Evolutionary conservation across 768 basidiomycete species (phyloP), one percentile per base, ranked within the genome.

Genomic region (Suillus americanus): DNA sequence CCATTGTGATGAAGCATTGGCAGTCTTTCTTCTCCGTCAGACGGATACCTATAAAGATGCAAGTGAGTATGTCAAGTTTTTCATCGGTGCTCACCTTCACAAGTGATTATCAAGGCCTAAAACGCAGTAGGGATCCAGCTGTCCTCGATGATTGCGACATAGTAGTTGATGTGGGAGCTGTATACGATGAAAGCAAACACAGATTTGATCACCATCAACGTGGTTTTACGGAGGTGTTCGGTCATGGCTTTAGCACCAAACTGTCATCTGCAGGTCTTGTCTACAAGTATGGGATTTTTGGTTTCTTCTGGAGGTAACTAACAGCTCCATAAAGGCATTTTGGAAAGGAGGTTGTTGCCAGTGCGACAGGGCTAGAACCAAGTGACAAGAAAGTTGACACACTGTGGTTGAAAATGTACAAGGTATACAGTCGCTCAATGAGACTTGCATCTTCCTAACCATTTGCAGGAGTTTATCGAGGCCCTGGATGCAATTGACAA

Each of bases 141-240:
- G 69, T 88, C 18, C 83, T 96, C 40, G 88, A 88, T 65, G 82
- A 86, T 7, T 95, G 96, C 75, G 90, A 95, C 74, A 95, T 99
- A 72, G 92, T 99, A 37, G 94, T 99, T 28, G 97, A 99, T 73
- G 95, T 99, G 59, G 96, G 97, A 12, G 95, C 92, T 7, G 84
- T 92, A 28, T 99, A 98, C 75, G 94, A 97, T 62, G 86, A 89
- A 71, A 79, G 79, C 65, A 86, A 82, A 62, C 85, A 89, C 61
- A 84, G 90, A 45, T 99, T 94, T 75, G 97, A 99, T 76, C 97
- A 99, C 73, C 97, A 99, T 73, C 97, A 99, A 72, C 87, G 96
- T 48, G 95, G 91, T 0, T 99, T 99, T 76, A 82, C 81, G 7
- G 92, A 97, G 73, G 85, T 92, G 30, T 97, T 99, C 73, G 97